Evolutionary conservation across 306 rosid species (phyloP), one percentile per base, ranked within the genome.

Genomic region (Cajanus cajan): DNA sequence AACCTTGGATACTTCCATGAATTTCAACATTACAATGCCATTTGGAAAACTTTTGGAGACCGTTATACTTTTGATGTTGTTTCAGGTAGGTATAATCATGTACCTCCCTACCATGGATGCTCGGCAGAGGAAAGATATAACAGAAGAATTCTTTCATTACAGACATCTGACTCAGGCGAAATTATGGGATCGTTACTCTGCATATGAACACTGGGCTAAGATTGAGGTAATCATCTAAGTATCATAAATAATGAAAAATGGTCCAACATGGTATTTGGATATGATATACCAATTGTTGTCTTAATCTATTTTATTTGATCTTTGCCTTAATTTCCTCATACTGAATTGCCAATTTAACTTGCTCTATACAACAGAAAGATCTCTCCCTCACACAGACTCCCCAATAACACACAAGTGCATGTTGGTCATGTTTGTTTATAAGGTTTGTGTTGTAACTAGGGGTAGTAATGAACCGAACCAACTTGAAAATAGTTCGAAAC

Each of bases 131-230:
- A 95, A 93, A 85, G 92, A 93, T 59, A 95, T 95, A 78, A 95
- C 96, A 3, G 98, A 95, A 44, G 96, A 95, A 84, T 95, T 95
- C 90, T 95, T 95, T 72, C 97, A 91, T 85, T 93, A 90, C 78
- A 84, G 98, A 73, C 90, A 73, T 75, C 82, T 91, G 81, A 89
- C 93, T 55, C 91, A 85, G 76, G 28, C 77, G 37, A 82, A 33
- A 64, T 76, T 95, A 84, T 91, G 99, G 98, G 96, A 90, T 85
- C 82, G 55, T 39, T 93, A 90, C 85, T 87, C 90, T 6, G 97
- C 91, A 41, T 95, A 81, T 85, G 99, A 95, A 82, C 99, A 95
- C 71, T 95, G 99, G 99, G 98, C 99, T 77, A 93, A 93, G 89
- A 86, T 95, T 71, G 99, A 95, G 99, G 99, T 91, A 87, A 21